Conservation (phyloP, 805 yeast genomes). For the Danielozyma ontarioensis region DNA sequence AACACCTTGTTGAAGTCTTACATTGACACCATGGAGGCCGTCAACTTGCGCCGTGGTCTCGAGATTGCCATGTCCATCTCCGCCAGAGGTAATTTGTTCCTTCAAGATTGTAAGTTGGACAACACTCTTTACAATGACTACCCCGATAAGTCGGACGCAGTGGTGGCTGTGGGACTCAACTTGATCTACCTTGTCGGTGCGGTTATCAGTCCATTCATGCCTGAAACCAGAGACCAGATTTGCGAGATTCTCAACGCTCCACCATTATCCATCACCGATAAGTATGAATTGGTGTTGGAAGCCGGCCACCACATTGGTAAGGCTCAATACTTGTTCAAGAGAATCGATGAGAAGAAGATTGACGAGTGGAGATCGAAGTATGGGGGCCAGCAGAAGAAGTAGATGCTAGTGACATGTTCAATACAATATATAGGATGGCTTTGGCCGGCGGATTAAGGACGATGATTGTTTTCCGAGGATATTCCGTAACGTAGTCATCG, state of each 20-base stretch:
- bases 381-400: constrained; percentile 65
- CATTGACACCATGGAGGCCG: constrained; percentile 68
- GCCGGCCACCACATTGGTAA: constrained; percentile 86
- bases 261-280: constrained; percentile 67
- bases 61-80: constrained; percentile 89
- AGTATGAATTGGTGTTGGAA: constrained; percentile 60
- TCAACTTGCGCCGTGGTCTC: constrained; percentile 80
- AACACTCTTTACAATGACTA: constrained; percentile 71
- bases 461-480: too few species aligned
- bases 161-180: constrained; percentile 87
- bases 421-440: too few species aligned
- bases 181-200: constrained; percentile 82
- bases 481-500: too few species aligned
- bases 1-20: constrained; percentile 58
- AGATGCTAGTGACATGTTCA: too few species aligned
- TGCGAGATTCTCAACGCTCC: constrained; percentile 81
- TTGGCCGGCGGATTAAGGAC: too few species aligned
- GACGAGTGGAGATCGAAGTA: constrained; percentile 82
- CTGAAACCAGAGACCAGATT: constrained; percentile 69
- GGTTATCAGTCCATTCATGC: constrained; percentile 83
- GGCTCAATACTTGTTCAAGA: constrained; percentile 85
- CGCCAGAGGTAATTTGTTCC: constrained; percentile 88
- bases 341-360: constrained; percentile 87
- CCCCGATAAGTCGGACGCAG: constrained; percentile 85
- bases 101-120: constrained; percentile 94